phyloP scores from a whole-genome alignment of 2,329 filamentous ascomycete species.

The Xylaria sp. region DNA sequence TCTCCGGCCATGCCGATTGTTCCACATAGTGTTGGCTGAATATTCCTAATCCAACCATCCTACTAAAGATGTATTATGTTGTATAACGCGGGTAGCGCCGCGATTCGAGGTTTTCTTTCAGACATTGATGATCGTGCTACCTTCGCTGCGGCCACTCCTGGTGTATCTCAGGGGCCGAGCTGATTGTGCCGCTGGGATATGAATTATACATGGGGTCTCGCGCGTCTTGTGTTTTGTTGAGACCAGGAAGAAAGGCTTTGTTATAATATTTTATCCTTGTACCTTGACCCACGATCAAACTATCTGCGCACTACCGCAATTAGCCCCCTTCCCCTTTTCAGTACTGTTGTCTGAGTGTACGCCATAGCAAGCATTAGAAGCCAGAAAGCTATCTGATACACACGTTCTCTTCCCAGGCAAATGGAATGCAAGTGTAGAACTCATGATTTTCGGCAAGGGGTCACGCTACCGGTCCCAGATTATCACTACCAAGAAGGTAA shows the following conservation, averaged over 20 bases:
- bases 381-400: neutral
- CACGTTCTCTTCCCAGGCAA: neutral
- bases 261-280: neutral
- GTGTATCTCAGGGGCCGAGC: neutral
- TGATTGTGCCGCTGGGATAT: neutral
- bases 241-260: neutral
- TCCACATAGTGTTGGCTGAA: neutral
- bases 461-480: neutral
- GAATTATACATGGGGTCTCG: neutral
- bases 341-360: neutral
- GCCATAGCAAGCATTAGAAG: neutral
- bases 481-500: neutral
- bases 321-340: neutral
- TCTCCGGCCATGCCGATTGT: slow-evolving; percentile 14
- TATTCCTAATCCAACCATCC: slow-evolving; percentile 11
- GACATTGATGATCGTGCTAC: neutral
- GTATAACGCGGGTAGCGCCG: slow-evolving; percentile 20
- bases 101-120: slow-evolving; percentile 21
- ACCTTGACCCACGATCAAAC: neutral
- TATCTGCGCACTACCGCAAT: neutral
- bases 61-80: neutral
- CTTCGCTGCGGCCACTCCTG: slow-evolving; percentile 6
- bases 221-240: neutral
- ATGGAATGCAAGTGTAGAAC: neutral
- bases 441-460: neutral